Percentiles rank a stretch among this genome's conserved stretches.
phyloP scores from a whole-genome alignment of 2,329 filamentous ascomycete species.

The Cordyceps fumosorosea region DNA sequence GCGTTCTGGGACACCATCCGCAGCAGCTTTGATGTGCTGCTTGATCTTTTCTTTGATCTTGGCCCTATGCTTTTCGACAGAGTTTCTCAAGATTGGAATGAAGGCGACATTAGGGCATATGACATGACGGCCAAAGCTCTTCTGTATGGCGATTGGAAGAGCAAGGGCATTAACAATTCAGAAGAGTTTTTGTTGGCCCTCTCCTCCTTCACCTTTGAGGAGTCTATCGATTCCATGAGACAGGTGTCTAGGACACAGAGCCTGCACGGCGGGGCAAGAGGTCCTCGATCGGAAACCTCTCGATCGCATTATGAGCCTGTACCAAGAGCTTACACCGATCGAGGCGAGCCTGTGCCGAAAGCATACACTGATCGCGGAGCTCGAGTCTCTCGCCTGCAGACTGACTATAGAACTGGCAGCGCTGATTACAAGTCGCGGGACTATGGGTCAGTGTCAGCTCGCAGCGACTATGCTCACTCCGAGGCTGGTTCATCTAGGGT shows the following conservation, averaged over 20 bases:
- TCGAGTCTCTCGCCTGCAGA: background rate
- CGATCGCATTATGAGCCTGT: background rate
- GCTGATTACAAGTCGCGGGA: background rate
- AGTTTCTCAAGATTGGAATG: constrained; percentile 6
- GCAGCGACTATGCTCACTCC: constrained; percentile 2
- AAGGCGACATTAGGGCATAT: background rate
- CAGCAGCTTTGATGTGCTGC: background rate
- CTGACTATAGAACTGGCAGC: background rate
- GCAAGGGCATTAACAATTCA: background rate
- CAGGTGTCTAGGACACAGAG: background rate
- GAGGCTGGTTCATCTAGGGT: background rate
- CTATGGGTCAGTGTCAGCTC: background rate
- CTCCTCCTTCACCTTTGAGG: background rate
- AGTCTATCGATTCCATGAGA: background rate
- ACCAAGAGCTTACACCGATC: background rate
- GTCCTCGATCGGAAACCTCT: background rate
- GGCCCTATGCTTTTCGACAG: constrained; percentile 6
- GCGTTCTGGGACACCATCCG: background rate
- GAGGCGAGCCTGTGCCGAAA: background rate
- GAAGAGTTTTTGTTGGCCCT: constrained; percentile 5
- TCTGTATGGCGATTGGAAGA: background rate
- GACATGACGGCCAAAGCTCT: constrained; percentile 9
- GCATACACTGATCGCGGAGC: background rate
- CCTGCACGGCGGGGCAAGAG: background rate
- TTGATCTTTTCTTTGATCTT: background rate